Evolutionary conservation across 2,329 filamentous ascomycete genomes (phyloP).

Genomic region (Colletotrichum phormii): DNA sequence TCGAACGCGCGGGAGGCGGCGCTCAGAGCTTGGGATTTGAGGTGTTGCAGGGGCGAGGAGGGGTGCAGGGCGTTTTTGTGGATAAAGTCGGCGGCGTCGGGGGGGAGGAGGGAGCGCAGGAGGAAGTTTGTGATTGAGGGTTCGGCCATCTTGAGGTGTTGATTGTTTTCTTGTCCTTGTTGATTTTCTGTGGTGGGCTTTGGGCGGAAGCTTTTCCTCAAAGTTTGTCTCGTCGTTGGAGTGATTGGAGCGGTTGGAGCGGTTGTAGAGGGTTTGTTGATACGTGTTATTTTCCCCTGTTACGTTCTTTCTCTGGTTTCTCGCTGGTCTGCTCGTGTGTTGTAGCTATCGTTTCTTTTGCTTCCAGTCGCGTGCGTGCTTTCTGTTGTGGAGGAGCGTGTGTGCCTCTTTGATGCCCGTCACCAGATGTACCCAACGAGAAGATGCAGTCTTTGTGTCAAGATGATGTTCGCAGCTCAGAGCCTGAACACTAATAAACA

Average conservation of each 20-base stretch:
- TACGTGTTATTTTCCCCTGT: neutral
- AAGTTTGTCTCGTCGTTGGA: neutral
- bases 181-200: neutral
- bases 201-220: neutral
- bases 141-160: slow-evolving; percentile 43
- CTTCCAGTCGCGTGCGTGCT: neutral
- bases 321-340: neutral
- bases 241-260: too few species aligned
- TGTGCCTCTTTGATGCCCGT: neutral
- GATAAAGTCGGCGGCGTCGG: slow-evolving; percentile 56
- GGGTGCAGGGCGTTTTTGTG: slow-evolving; percentile 61
- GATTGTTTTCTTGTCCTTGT: neutral
- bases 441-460: neutral
- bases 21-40: slow-evolving; percentile 48
- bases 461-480: neutral
- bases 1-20: slow-evolving; percentile 45
- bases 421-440: neutral
- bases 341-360: neutral
- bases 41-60: slow-evolving; percentile 56
- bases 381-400: neutral
- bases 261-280: neutral
- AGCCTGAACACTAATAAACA: neutral
- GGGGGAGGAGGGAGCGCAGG: slow-evolving; percentile 56
- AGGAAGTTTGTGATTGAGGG: slow-evolving; percentile 46
- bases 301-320: neutral